phyloP scores from a whole-genome alignment of 495 filamentous ascomycete genomes.

The Cercophora sp. region DNA sequence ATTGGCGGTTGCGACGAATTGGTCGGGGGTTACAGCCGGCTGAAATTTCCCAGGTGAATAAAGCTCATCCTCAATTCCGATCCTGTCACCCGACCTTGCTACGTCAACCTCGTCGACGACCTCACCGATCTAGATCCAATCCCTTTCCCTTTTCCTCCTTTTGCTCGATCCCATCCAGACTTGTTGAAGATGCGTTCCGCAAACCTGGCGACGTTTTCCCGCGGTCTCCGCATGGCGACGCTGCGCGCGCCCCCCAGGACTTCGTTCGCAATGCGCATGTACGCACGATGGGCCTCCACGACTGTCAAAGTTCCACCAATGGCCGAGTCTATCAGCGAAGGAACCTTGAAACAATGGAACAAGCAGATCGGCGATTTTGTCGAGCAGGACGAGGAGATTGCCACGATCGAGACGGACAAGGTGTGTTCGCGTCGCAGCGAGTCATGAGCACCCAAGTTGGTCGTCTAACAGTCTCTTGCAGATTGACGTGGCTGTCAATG shows the following conservation, averaged over 20 bases:
- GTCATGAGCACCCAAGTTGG: not conserved
- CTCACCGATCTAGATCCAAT: not conserved
- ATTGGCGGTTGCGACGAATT: too few species aligned
- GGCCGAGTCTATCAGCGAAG: conserved; percentile 98
- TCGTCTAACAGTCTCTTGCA: conserved; percentile 29
- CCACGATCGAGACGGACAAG: conserved; percentile 99
- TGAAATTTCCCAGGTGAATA: conserved; percentile 5
- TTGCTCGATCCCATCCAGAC: not conserved
- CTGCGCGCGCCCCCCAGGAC: conserved; percentile 40
- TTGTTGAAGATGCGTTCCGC: too few species aligned
- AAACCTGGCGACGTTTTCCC: conserved; percentile 50
- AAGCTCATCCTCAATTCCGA: conserved; percentile 5
- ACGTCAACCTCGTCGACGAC: too few species aligned
- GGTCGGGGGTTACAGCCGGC: not conserved
- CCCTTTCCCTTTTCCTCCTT: not conserved
- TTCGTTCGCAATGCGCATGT: conserved; percentile 23
- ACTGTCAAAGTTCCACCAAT: conserved; percentile 94
- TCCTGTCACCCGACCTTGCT: too few species aligned
- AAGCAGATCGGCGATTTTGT: conserved; percentile 96
- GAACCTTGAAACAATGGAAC: conserved; percentile 91
- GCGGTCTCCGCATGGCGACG: conserved; percentile 45
- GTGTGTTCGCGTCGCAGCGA: conserved; percentile 39
- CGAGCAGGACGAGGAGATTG: conserved; percentile 94
- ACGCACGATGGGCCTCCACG: conserved; percentile 74
- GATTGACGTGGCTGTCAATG: conserved; percentile 96